Conservation (phyloP, 148 eudicot genomes). For the Vaccinium myrtillus region DNA sequence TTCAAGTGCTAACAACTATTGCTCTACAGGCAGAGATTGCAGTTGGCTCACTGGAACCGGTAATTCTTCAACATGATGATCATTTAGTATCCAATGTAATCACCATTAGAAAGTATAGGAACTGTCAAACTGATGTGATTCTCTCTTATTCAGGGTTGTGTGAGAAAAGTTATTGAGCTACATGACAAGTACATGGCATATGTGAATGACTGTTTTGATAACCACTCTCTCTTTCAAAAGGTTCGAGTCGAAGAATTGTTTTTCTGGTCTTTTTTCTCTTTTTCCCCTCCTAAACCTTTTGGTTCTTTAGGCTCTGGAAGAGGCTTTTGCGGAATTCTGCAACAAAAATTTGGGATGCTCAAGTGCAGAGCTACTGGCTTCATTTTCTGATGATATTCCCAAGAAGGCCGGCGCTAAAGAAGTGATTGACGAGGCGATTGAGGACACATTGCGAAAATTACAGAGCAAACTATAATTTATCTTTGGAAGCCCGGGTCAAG, state of each 20-base stretch:
- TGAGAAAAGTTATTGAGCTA: slow-evolving; percentile 38
- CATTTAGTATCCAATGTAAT: neutral
- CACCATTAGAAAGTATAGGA: neutral
- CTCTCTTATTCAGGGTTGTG: slow-evolving; percentile 25
- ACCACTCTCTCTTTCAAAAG: slow-evolving; percentile 42
- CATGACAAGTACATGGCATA: slow-evolving; percentile 38
- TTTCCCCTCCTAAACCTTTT: neutral
- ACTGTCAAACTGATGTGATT: slow-evolving; percentile 7
- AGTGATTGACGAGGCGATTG: slow-evolving; percentile 34
- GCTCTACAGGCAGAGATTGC: slow-evolving; percentile 24
- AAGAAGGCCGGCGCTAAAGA: slow-evolving; percentile 33
- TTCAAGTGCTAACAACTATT: slow-evolving; percentile 4
- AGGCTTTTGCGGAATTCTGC: slow-evolving; percentile 34
- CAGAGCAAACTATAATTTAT: neutral
- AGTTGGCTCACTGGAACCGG: slow-evolving; percentile 35
- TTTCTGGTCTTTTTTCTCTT: neutral
- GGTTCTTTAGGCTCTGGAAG: slow-evolving; percentile 30
- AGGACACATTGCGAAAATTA: slow-evolving; percentile 32
- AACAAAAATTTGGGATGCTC: slow-evolving; percentile 29
- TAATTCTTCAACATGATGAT: neutral
- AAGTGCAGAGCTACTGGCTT: slow-evolving; percentile 34
- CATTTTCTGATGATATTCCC: slow-evolving; percentile 31
- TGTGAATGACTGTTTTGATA: slow-evolving; percentile 32
- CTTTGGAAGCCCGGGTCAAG: neutral
- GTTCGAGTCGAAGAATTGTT: slow-evolving; percentile 1